These are phyloP conservation scores for Ricinus communis DNA, from an alignment of 345 rosid species.

Conservation along the genomic window DNA sequence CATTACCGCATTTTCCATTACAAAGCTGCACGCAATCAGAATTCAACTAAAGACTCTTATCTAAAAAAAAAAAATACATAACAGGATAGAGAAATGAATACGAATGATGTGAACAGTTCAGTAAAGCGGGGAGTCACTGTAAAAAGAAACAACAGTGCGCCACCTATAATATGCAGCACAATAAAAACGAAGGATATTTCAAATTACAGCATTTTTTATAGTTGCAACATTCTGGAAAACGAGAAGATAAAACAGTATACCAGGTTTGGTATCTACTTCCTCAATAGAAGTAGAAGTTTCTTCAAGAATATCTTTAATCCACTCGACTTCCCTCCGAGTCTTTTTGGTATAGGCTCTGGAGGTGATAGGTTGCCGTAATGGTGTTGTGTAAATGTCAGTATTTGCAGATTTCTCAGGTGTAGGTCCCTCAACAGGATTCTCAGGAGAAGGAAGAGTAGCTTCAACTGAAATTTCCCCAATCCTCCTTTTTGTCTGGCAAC, in stretches of 20 bases:
- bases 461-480: slow-evolving; percentile 30
- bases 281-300: slow-evolving; percentile 17
- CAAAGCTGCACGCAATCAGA: background rate
- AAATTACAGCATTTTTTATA: background rate
- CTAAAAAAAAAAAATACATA: background rate
- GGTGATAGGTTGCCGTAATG: slow-evolving; percentile 9
- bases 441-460: slow-evolving; percentile 20
- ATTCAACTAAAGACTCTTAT: background rate
- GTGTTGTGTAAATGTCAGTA: slow-evolving; percentile 15
- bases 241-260: slow-evolving; percentile 20
- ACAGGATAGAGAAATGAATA: background rate
- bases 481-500: slow-evolving; percentile 32
- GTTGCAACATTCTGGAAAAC: background rate
- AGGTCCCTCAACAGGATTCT: slow-evolving; percentile 22
- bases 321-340: slow-evolving; percentile 12
- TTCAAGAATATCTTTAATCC: slow-evolving; percentile 12
- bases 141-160: background rate
- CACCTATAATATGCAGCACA: background rate
- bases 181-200: background rate
- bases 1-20: background rate
- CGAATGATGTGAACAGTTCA: background rate
- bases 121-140: background rate
- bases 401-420: slow-evolving; percentile 29
- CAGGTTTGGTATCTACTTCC: slow-evolving; percentile 29
- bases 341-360: slow-evolving; percentile 16